phyloP scores from a whole-genome alignment of 2,329 filamentous ascomycete species.

The Dothistroma pini region DNA sequence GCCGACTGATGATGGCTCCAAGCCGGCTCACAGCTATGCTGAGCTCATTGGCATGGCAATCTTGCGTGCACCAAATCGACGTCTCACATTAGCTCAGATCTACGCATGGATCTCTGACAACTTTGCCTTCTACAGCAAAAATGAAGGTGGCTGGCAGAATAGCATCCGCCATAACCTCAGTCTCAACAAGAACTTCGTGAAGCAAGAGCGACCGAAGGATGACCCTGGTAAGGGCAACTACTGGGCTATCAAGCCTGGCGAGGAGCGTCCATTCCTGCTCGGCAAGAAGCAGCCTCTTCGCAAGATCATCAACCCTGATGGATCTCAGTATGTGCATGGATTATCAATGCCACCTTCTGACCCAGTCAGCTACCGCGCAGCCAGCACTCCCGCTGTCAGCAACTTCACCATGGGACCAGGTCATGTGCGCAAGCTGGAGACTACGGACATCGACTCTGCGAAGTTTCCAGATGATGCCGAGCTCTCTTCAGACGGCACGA shows the following conservation, averaged over 20 bases:
- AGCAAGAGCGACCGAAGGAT: conserved; percentile 92
- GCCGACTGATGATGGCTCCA: conserved; percentile 79
- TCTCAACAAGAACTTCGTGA: conserved; percentile 93
- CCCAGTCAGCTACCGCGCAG: conserved; percentile 32
- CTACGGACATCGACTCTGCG: conserved; percentile 48
- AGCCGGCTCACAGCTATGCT: conserved; percentile 90
- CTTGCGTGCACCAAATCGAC: conserved; percentile 74
- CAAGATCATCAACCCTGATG: conserved; percentile 55
- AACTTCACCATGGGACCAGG: conserved; percentile 36
- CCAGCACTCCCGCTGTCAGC: conserved; percentile 38
- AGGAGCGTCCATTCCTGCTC: conserved; percentile 84
- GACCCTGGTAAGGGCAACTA: conserved; percentile 98
- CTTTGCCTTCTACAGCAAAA: conserved; percentile 79
- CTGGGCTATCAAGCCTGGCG: conserved; percentile 88
- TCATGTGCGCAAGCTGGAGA: conserved; percentile 29
- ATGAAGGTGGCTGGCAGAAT: conserved; percentile 95
- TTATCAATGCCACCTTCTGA: conserved; percentile 29
- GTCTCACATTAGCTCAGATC: conserved; percentile 87
- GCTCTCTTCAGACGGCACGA: conserved; percentile 50
- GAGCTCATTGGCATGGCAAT: conserved; percentile 97
- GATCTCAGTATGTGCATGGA: conserved; percentile 32
- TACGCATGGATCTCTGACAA: conserved; percentile 99
- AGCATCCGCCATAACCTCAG: conserved; percentile 98
- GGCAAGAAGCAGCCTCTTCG: conserved; percentile 65
- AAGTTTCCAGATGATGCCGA: conserved; percentile 51